Evolutionary conservation across 2,329 filamentous ascomycete genomes (phyloP).

Genomic region (Amylocarpus encephaloides): DNA sequence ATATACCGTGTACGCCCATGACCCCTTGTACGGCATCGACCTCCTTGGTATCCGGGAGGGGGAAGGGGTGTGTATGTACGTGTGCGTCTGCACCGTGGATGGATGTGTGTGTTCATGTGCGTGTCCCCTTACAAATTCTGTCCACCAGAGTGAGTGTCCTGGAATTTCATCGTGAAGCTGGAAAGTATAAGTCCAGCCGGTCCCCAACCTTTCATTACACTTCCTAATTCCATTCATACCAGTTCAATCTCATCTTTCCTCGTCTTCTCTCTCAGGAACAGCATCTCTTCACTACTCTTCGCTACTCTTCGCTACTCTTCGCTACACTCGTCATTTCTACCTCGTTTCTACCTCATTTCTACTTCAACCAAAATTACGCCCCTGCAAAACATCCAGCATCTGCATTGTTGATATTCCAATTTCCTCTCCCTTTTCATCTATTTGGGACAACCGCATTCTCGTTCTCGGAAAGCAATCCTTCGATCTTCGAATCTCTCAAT

Average conservation of each 20-base stretch:
- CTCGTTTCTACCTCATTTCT: background rate
- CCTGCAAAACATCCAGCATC: background rate
- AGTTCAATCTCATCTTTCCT: background rate
- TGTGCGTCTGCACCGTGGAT: too few species aligned
- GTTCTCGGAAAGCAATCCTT: too few species aligned
- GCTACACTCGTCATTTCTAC: background rate
- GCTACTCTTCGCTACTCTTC: background rate
- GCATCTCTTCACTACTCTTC: background rate
- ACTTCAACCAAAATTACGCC: background rate
- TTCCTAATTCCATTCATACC: background rate
- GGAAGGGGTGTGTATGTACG: too few species aligned
- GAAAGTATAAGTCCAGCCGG: constrained; percentile 5
- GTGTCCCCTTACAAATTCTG: background rate
- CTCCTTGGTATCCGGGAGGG: background rate
- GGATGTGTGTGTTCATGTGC: too few species aligned
- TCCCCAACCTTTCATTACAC: background rate
- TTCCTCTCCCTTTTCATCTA: background rate
- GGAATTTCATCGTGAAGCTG: background rate
- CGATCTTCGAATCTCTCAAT: too few species aligned
- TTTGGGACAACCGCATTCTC: background rate
- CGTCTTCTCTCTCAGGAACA: background rate
- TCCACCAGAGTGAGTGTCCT: background rate
- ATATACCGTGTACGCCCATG: too few species aligned
- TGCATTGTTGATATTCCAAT: background rate
- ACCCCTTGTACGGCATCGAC: constrained; percentile 6